Base-by-base conservation (phyloP, 768 basidiomycete genomes). In the Lactarius indigo region DNA sequence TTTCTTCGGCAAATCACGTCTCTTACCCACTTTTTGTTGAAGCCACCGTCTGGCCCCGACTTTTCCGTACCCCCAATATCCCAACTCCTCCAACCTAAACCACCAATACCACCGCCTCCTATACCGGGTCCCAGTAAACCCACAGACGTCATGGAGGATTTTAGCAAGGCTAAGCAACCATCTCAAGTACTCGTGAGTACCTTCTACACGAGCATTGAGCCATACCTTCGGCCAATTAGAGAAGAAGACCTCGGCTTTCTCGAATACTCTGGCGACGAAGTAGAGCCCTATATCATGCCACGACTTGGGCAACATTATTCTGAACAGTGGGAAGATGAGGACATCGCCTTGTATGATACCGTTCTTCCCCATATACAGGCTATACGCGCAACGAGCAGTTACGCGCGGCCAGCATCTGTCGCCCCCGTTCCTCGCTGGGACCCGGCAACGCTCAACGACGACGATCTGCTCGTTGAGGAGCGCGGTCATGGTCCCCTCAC, bases 191-290 rank as follows among this genome's bases (percentile, higher is more conserved):
- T 80, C 23, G 83, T 89, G 33, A 83, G 79, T 35, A 94, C 93
- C 1, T 98, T 97, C 74, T 94, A 94, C 77, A 81, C 89, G 30
- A 90, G 87, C 72, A 86, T 96, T 56, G 96, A 98, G 73, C 90
- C 92, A 13, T 99, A 91, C 81, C 81, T 96, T 73, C 88, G 95
- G 59, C 85, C 86, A 28, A 87, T 98, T 54, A 90, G 90, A 68
- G 97, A 98, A 77, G 97, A 98, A 76, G 97, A 99, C 74, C 79
- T 98, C 33, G 96, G 96, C 3, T 96, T 94, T 76, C 82, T 99
- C 61, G 91, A 93, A 66, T 91, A 91, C 72, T 88, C 89, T 13
- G 91, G 85, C n/a, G 95, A 98, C 72, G 95, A 97, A 68, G 81
- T 92, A 10, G 92, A 94, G 64, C 90, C 93, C 0, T 97, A 86